Evolutionary conservation across 768 basidiomycete species (phyloP).

Genomic region (Pleurotus citrinopileatus): DNA sequence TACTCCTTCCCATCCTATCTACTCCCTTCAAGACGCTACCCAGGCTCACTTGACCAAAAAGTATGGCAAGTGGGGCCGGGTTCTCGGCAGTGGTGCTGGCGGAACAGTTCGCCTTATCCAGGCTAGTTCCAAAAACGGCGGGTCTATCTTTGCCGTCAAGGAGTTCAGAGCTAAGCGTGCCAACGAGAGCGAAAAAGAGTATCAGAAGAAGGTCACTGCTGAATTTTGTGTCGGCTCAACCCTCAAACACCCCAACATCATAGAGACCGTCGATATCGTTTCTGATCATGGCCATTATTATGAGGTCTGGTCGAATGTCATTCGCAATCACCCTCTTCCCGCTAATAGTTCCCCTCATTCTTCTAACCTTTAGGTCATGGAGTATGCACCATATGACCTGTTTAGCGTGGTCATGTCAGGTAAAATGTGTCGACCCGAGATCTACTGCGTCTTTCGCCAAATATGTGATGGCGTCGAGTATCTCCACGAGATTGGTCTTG

Average conservation of each 20-base stretch:
- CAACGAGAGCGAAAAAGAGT: conserved; percentile 93
- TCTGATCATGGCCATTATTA: conserved; percentile 98
- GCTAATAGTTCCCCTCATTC: conserved; percentile 11
- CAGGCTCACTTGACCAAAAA: conserved; percentile 95
- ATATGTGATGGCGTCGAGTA: conserved; percentile 98
- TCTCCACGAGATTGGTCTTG: conserved; percentile 94
- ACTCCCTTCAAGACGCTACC: conserved; percentile 76
- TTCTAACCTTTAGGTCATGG: conserved; percentile 78
- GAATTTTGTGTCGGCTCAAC: conserved; percentile 98
- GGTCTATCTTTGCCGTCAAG: conserved; percentile 91
- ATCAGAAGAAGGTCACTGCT: conserved; percentile 99
- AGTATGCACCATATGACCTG: conserved; percentile 97
- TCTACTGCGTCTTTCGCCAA: conserved; percentile 98
- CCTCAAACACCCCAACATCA: conserved; percentile 93
- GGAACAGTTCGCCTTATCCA: conserved; percentile 97
- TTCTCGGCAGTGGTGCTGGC: conserved; percentile 95
- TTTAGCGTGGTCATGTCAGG: conserved; percentile 99
- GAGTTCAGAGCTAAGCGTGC: conserved; percentile 89
- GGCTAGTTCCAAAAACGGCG: conserved; percentile 76
- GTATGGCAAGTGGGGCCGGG: conserved; percentile 98
- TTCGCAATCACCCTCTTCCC: background rate
- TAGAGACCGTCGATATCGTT: conserved; percentile 97
- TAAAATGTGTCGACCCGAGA: conserved; percentile 97
- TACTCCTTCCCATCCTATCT: conserved; percentile 31
- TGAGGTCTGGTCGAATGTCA: conserved; percentile 61